Conservation (phyloP, 2,329 filamentous ascomycete genomes). For the Talaromyces verruculosus region DNA sequence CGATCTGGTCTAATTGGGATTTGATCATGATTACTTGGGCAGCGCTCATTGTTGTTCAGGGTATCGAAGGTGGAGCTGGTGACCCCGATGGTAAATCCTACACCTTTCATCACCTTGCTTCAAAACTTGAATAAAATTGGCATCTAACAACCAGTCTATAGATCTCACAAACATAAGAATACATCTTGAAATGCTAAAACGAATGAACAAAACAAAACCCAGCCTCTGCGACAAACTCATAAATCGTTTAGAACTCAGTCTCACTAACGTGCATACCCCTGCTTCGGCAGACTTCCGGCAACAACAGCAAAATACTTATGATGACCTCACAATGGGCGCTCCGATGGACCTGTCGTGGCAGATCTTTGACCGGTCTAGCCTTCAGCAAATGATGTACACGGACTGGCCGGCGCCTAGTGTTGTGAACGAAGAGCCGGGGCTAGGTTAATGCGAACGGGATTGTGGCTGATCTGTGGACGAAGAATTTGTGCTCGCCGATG, state of each 20-base stretch:
- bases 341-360: constrained; percentile 20
- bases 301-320: constrained; percentile 14
- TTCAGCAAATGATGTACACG: constrained; percentile 20
- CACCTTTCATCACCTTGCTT: not conserved
- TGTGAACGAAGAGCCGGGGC: not conserved
- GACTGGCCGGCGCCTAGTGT: constrained; percentile 14
- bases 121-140: not conserved
- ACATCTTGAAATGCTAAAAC: constrained; percentile 22
- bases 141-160: not conserved
- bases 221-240: constrained; percentile 20
- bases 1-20: constrained; percentile 20
- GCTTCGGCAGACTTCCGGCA: constrained; percentile 14
- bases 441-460: constrained; percentile 16
- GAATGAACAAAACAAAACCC: constrained; percentile 17
- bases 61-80: constrained; percentile 20
- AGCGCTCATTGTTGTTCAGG: constrained; percentile 20
- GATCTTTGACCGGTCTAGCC: constrained; percentile 20
- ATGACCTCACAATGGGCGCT: constrained; percentile 10
- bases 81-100: constrained; percentile 16
- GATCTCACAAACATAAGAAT: constrained; percentile 20
- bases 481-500: constrained; percentile 14
- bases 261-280: constrained; percentile 19
- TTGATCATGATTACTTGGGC: constrained; percentile 22
- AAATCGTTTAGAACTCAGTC: constrained; percentile 16
- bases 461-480: constrained; percentile 8